phyloP scores from a whole-genome alignment of 2,329 filamentous ascomycete genomes.

The Aspergillus clavatus region DNA sequence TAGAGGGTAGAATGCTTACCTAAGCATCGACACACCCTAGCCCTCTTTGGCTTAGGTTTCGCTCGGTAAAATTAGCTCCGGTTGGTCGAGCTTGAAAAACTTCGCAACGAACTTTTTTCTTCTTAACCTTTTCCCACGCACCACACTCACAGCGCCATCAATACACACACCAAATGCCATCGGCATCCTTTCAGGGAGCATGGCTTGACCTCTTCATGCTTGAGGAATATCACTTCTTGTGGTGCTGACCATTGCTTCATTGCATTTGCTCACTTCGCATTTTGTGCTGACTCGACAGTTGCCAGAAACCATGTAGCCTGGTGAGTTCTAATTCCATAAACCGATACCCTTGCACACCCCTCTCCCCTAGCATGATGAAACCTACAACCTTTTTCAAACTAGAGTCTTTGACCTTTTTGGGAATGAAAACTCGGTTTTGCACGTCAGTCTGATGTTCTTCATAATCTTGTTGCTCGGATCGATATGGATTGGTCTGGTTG shows the following conservation, averaged over 20 bases:
- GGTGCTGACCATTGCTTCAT: neutral
- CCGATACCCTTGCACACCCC: constrained; percentile 1
- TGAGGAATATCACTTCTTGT: neutral
- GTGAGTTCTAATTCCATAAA: constrained; percentile 29
- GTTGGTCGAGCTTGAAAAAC: constrained; percentile 30
- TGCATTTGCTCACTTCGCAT: neutral
- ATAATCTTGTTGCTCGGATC: constrained; percentile 6
- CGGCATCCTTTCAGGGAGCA: neutral
- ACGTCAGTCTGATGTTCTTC: constrained; percentile 79
- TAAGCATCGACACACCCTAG: neutral
- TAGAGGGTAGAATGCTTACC: neutral
- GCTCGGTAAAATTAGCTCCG: constrained; percentile 28
- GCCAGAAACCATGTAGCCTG: constrained; percentile 8
- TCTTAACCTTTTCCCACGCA: constrained; percentile 17
- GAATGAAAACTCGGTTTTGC: constrained; percentile 74
- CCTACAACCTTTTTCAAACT: constrained; percentile 72
- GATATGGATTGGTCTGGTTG: constrained; percentile 4
- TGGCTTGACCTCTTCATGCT: neutral
- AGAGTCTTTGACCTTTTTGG: constrained; percentile 89
- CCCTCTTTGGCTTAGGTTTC: constrained; percentile 9
- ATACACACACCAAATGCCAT: neutral
- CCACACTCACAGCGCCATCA: constrained; percentile 1
- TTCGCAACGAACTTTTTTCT: constrained; percentile 19
- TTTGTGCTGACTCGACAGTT: neutral
- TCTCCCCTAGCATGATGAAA: constrained; percentile 63